Evolutionary conservation across 306 rosid genomes (phyloP), one percentile per base, ranked within the genome.

Genomic region (Pyrus communis): DNA sequence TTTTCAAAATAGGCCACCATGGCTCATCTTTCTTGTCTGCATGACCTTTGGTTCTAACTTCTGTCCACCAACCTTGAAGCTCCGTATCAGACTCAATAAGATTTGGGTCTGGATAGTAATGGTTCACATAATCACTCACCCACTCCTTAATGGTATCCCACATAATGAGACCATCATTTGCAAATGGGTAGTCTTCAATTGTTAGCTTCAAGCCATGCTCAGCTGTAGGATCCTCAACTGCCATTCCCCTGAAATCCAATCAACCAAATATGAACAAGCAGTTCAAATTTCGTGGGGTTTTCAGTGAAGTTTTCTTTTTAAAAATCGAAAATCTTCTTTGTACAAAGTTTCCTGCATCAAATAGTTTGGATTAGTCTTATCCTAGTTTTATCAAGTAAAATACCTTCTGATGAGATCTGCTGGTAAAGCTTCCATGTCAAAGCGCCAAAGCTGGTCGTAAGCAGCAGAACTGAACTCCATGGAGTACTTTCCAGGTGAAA

Each of bases 21-120:
- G 86, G 79, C 43, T 83, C 86, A 23, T 83, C 84, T 28, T 83
- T 83, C 45, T 83, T 83, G 80, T 84, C 84, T 25, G 60, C 87
- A 15, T 80, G 84, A 27, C 87, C 87, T 59, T 67, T 38, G 21
- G 82, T 78, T 74, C 82, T 66, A 33, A 84, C 80, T 67, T 84
- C 87, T 35, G 82, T 77, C 87, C 87, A 84, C 87, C 87, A 84
- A 19, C 78, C 74, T 75, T 84, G 87, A 61, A 84, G 82, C 75
- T 84, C 87, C 12, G 66, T n/a, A 60, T 84, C 83, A 11, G 73
- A 55, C 27, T 77, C 79, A 0, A 84, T 58, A n/a, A 58, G 54
- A 49, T 15, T 70, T 43, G 82, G 63, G 12, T 81, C 42, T 33
- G 75, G 49, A 78, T 81, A 84, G 77, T 77, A 84, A 42, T 81